Evolutionary conservation across 805 yeast species (phyloP), one percentile per base, ranked within the genome.

Genomic region (Lachancea thermotolerans): DNA sequence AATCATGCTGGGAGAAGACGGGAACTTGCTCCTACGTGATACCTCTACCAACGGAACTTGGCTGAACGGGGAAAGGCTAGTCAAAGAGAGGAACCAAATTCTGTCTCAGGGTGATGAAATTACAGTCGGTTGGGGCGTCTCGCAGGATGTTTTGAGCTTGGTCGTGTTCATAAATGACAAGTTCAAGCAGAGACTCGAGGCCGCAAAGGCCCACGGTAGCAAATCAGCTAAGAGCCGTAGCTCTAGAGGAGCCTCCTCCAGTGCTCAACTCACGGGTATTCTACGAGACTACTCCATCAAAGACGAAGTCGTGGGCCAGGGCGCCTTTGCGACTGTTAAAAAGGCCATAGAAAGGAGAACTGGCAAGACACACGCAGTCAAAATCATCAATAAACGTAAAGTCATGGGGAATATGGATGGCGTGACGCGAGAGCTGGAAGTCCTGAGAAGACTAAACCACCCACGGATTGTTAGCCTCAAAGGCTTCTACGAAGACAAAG

Each of bases 261-360:
- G 42, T 27, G 35, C 25, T 11, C 39, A 33, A 14, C 39, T 40
- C 11, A 45, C 49, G 17, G 89, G 90, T 1, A 79, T 86, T 10
- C 72, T 73, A 55, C 77, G 75, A 47, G 79, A 83, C 56, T 93
- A 82, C 64, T 83, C 86, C 11, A 78, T 91, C 16, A 77, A 82
- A 48, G 86, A 83, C 59, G 95, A 85, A 57, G 81, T 86, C 12
- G 85, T 91, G 1, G 99, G 99, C 1, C 93, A 88, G 56, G 99
- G 99, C n/a, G 98, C 98, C 9, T 91, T 91, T 73, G 98, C 98
- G 5, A 85, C 90, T 1, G 99, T 93, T 27, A 83, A 88, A 53
- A 87, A 87, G 60, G 96, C 95, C 4, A 79, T 90, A 1, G 93
- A 89, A 57, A 75, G 97, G 49, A 66, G 78, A 6, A 80, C 95